These are phyloP conservation scores for Geranomyces michiganensis DNA, from an alignment of 192 early-diverging fungal species.

Conservation along the genomic window DNA sequence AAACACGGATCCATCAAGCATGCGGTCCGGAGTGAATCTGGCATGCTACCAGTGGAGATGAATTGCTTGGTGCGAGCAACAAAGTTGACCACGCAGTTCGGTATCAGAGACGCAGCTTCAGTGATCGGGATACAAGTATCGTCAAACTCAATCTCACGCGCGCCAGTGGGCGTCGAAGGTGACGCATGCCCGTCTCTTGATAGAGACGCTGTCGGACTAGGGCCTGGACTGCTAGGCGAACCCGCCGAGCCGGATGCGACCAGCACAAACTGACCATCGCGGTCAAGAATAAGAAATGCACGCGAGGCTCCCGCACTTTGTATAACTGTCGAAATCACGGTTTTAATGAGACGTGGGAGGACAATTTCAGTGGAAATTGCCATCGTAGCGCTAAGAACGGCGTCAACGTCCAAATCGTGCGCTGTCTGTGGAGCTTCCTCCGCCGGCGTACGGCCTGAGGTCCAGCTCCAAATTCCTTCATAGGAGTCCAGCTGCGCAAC, in stretches of 20 bases:
- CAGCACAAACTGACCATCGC: slow-evolving; percentile 5
- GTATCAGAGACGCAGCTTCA: slow-evolving; percentile 3
- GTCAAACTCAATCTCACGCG: background rate
- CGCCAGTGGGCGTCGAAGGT: background rate
- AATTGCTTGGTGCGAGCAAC: slow-evolving; percentile 13
- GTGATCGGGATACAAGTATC: slow-evolving; percentile 7
- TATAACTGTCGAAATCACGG: slow-evolving; percentile 12
- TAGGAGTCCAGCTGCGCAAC: background rate
- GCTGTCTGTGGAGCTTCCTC: background rate
- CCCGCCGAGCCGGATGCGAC: slow-evolving; percentile 13
- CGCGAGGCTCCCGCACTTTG: slow-evolving; percentile 19
- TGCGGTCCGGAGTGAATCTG: background rate
- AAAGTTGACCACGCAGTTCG: slow-evolving; percentile 15
- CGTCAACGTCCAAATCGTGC: slow-evolving; percentile 12
- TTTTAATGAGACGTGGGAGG: slow-evolving; percentile 11
- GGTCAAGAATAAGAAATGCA: slow-evolving; percentile 9
- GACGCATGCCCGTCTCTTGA: background rate
- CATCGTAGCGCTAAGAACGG: slow-evolving; percentile 9
- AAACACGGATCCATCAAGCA: slow-evolving; percentile 12
- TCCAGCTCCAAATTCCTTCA: slow-evolving; percentile 9
- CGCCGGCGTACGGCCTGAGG: background rate
- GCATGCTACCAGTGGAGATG: background rate
- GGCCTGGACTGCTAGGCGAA: background rate
- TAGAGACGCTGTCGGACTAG: background rate
- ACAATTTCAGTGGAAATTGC: slow-evolving; percentile 28